These are phyloP conservation scores for Pleurotus platypus DNA, from an alignment of 768 basidiomycete genomes.

Conservation along the genomic window DNA sequence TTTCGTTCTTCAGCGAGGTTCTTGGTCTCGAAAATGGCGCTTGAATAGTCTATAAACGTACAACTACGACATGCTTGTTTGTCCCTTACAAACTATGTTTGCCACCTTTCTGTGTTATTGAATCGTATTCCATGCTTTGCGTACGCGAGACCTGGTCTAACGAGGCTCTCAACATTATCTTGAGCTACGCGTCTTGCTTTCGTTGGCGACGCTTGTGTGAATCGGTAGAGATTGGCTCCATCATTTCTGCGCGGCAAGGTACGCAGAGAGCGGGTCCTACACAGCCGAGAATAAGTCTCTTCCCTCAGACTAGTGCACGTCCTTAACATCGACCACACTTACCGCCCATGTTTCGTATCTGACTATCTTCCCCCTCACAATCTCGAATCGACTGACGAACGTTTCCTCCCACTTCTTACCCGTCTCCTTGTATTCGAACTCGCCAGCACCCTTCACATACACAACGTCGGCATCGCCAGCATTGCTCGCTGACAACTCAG, in stretches of 20 bases:
- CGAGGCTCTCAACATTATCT: no score
- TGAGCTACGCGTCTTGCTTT: no score
- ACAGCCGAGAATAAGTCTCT: no score
- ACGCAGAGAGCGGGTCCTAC: conserved; percentile 1
- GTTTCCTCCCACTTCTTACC: conserved; percentile 4
- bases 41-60: no score
- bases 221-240: background rate
- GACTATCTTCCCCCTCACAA: background rate
- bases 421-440: conserved; percentile 3
- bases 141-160: no score
- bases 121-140: no score
- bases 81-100: no score
- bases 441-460: background rate
- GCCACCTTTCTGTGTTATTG: no score
- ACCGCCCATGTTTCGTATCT: conserved; percentile 5
- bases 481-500: background rate
- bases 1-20: conserved; percentile 35
- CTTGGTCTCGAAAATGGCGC: background rate
- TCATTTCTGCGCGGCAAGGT: background rate
- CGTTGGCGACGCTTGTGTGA: no score
- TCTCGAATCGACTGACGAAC: conserved; percentile 1
- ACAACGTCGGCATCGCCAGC: background rate
- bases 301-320: no score
- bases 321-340: background rate
- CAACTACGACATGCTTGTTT: no score